These are phyloP conservation scores for Aspergillus leporis DNA, from an alignment of 495 filamentous ascomycete species.

Conservation along the genomic window DNA sequence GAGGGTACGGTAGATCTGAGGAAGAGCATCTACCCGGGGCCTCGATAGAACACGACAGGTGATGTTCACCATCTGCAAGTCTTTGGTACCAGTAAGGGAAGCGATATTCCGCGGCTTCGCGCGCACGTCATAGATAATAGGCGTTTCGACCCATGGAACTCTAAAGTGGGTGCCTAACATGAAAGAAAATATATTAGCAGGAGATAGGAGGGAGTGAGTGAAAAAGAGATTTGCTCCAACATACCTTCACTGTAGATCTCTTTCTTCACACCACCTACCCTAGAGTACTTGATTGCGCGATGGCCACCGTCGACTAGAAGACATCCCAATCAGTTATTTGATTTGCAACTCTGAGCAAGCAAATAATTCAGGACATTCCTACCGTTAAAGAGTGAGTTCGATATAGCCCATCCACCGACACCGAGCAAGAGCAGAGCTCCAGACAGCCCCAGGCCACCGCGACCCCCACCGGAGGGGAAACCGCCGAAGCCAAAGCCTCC, in stretches of 20 bases:
- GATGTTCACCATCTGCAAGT: constrained; percentile 99
- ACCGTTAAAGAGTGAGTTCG: constrained; percentile 95
- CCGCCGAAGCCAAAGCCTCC: constrained; percentile 41
- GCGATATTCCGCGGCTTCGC: constrained; percentile 96
- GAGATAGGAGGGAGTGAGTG: background rate
- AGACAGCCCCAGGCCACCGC: constrained; percentile 41
- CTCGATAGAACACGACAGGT: constrained; percentile 98
- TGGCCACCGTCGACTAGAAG: constrained; percentile 95
- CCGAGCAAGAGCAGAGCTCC: constrained; percentile 61
- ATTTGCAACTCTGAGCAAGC: background rate
- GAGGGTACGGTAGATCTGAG: constrained; percentile 94
- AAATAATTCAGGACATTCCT: constrained; percentile 11
- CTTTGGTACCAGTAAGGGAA: constrained; percentile 97
- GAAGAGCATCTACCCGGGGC: constrained; percentile 82
- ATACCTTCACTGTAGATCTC: constrained; percentile 96
- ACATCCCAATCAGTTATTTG: constrained; percentile 12
- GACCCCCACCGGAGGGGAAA: constrained; percentile 52
- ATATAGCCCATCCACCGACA: constrained; percentile 63
- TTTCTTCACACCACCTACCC: constrained; percentile 90
- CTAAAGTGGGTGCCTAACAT: constrained; percentile 83
- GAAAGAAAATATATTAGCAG: constrained; percentile 16
- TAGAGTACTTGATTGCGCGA: constrained; percentile 96
- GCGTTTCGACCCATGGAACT: constrained; percentile 96
- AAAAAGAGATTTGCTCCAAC: constrained; percentile 4
- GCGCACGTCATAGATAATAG: constrained; percentile 95